Conservation (phyloP, 805 yeast species). For the Ogataea nonfermentans region DNA sequence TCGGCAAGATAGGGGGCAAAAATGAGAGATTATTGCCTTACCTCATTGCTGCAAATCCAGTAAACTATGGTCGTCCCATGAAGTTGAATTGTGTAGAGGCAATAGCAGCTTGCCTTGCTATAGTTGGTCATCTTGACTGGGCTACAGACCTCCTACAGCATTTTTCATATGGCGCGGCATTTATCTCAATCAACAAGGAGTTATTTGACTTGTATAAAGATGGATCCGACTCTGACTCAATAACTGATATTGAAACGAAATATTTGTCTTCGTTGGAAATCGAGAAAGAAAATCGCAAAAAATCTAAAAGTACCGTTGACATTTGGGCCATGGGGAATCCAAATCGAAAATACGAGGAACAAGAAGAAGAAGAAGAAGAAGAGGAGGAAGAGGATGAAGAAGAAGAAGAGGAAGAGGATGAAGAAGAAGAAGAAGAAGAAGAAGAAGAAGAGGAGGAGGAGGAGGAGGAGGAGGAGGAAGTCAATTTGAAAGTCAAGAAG, state of each 20-base stretch:
- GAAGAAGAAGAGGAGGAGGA: constrained; percentile 20
- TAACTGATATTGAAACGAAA: constrained; percentile 65
- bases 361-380: constrained; percentile 21
- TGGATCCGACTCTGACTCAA: constrained; percentile 79
- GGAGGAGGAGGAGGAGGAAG: constrained; percentile 29
- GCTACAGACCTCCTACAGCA: constrained; percentile 72
- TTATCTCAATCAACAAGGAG: constrained; percentile 78
- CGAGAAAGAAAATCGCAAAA: constrained; percentile 63
- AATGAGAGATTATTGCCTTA: constrained; percentile 87
- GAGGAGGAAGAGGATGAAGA: constrained; percentile 31
- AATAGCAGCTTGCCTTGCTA: constrained; percentile 93
- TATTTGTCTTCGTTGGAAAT: constrained; percentile 70
- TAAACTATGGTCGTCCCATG: constrained; percentile 97
- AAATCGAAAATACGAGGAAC: constrained; percentile 43
- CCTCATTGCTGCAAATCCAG: constrained; percentile 94
- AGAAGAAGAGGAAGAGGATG: constrained; percentile 22
- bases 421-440: constrained; percentile 12
- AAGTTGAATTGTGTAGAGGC: constrained; percentile 95
- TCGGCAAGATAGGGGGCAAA: constrained; percentile 85
- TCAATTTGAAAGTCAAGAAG: constrained; percentile 13
- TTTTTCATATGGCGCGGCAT: constrained; percentile 93
- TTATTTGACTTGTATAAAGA: constrained; percentile 67
- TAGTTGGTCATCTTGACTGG: constrained; percentile 89
- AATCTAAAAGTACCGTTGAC: constrained; percentile 52
- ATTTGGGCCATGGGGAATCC: constrained; percentile 79